Base-by-base conservation (phyloP, 306 rosid genomes). In the Dalbergia cultrata region DNA sequence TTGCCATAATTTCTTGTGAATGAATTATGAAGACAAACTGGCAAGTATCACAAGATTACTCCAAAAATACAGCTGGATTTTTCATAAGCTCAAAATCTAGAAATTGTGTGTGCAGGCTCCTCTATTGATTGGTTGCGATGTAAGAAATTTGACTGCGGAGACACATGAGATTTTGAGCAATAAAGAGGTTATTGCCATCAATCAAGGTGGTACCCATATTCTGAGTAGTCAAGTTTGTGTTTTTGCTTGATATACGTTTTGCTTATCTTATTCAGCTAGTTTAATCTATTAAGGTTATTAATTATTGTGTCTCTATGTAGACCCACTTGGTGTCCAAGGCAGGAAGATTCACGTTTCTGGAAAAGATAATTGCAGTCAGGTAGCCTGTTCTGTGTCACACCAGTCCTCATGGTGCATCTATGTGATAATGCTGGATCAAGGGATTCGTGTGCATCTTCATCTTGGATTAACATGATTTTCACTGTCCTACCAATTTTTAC, bases 281-380 rank as follows among this genome's bases (percentile, higher is more conserved):
- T 85, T 58, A 50, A 72, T 10, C 16, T 58, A 62, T 67, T 16
- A 53, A 57, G 54, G 43, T 31, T 71, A 67, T 62, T 34, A 50
- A 66, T 73, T 83, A 9, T 83, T 37, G 49, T 72, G 65, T 76
- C 9, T 61, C 60, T 84, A 43, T 62, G 86, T 88, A 95, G 98
- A 95, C 72, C 75, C 90, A 39, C 92, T 92, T 86, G 98, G 98
- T 66, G 92, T 95, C 80, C 98, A 95, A 81, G 99, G 99, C 80
- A 93, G 98, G 84, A 93, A 91, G 82, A 91, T 93, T 85, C 13
- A 81, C 67, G 87, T 53, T 80, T 17, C 94, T 70, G 99, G 97
- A 81, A 34, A 60, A 72, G 91, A 89, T 74, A 92, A 85, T 35
- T 86, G 97, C 83, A 21, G 45, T 72, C 96, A 95, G 99, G 99